Percentiles rank a stretch among this genome's conserved stretches.
Evolutionary conservation across 2,329 filamentous ascomycete genomes (phyloP).

Genomic region (Diaporthe sp.): DNA sequence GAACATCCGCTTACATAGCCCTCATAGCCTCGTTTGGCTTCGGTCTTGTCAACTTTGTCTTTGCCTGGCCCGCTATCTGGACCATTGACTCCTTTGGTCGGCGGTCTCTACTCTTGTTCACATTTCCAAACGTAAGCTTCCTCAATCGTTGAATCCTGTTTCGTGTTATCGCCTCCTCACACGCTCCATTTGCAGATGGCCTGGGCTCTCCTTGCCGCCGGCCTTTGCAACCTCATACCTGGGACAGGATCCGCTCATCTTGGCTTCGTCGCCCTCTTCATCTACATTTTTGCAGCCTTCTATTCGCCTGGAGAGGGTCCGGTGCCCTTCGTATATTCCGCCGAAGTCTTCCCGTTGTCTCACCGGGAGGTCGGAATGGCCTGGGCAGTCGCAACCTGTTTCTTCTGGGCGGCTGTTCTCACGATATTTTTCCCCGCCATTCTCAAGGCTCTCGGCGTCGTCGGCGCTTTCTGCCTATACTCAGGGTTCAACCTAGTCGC

Average conservation of each 20-base stretch:
- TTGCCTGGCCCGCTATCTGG: conserved; percentile 76
- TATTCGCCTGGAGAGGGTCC: conserved; percentile 69
- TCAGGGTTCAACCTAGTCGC: conserved; percentile 69
- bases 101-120: conserved; percentile 72
- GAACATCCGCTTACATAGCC: conserved; percentile 55
- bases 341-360: conserved; percentile 79
- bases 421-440: conserved; percentile 75
- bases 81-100: conserved; percentile 78
- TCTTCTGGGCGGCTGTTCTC: conserved; percentile 71
- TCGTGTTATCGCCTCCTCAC: neutral
- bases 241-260: conserved; percentile 48
- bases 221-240: conserved; percentile 65
- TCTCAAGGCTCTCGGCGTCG: conserved; percentile 58
- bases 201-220: conserved; percentile 71
- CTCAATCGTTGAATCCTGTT: too few species aligned
- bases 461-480: conserved; percentile 66
- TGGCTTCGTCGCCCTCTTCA: conserved; percentile 64
- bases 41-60: conserved; percentile 72
- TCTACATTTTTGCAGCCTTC: conserved; percentile 49
- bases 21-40: conserved; percentile 61
- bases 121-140: conserved; percentile 71
- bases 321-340: conserved; percentile 78
- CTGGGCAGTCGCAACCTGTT: conserved; percentile 76
- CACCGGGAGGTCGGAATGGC: conserved; percentile 81
- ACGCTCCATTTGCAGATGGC: conserved; percentile 60